Evolutionary conservation across 805 yeast species (phyloP).

Genomic region (Candida corydali): DNA sequence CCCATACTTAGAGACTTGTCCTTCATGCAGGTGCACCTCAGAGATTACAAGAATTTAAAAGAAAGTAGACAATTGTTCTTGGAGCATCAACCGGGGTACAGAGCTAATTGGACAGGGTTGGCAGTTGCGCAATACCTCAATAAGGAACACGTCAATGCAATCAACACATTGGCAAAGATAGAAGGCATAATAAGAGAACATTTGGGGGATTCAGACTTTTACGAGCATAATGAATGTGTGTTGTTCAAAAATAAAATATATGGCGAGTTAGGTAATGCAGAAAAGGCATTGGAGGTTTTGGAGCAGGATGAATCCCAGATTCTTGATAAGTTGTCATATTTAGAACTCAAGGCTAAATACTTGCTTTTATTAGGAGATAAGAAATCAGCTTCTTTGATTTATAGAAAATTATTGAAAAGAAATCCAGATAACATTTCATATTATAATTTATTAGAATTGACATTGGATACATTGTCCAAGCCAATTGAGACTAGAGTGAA

Average conservation of each 20-base stretch:
- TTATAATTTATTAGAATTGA: conserved; percentile 61
- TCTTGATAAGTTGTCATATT: conserved; percentile 53
- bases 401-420: conserved; percentile 68
- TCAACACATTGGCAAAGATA: conserved; percentile 66
- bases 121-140: conserved; percentile 83
- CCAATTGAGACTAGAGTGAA: conserved; percentile 48
- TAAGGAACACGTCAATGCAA: conserved; percentile 64
- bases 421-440: conserved; percentile 78
- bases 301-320: conserved; percentile 46
- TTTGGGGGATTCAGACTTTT: conserved; percentile 59
- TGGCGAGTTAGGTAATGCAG: conserved; percentile 57
- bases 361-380: conserved; percentile 51
- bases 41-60: conserved; percentile 64
- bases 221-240: conserved; percentile 77
- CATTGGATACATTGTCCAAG: conserved; percentile 47
- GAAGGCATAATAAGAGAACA: conserved; percentile 72
- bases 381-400: conserved; percentile 64
- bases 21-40: conserved; percentile 70
- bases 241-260: conserved; percentile 69
- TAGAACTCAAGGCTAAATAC: conserved; percentile 66
- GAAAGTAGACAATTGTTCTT: conserved; percentile 65
- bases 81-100: conserved; percentile 71
- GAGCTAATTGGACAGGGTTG: conserved; percentile 87
- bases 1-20: conserved; percentile 81
- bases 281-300: conserved; percentile 60